Conservation (phyloP, 169 alveolate species). For the Plasmodium blacklocki region DNA sequence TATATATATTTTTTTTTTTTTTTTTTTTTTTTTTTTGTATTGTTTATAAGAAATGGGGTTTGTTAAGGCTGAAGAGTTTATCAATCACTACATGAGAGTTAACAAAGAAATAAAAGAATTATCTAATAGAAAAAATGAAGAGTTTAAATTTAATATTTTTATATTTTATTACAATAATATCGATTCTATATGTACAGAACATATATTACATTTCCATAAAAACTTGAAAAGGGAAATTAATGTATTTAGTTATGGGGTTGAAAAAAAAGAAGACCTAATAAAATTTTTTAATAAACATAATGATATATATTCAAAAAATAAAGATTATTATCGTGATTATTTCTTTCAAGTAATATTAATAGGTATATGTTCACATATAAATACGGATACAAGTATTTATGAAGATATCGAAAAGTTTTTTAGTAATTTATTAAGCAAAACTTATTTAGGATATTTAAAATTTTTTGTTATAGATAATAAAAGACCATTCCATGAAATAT, state of each 20-base stretch:
- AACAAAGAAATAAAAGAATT: slow-evolving; percentile 49
- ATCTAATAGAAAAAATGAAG: slow-evolving; percentile 50
- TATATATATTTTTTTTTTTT: background rate
- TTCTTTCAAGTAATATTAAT: slow-evolving; percentile 35
- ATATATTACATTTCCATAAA: slow-evolving; percentile 57
- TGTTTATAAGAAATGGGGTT: slow-evolving; percentile 32
- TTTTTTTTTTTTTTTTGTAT: background rate
- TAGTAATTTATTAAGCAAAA: slow-evolving; percentile 13
- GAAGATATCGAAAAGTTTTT: slow-evolving; percentile 23
- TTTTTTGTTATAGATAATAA: slow-evolving; percentile 63
- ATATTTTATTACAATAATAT: slow-evolving; percentile 38
- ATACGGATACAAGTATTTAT: slow-evolving; percentile 40
- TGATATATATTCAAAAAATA: slow-evolving; percentile 41
- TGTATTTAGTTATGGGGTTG: slow-evolving; percentile 44
- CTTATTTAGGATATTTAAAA: slow-evolving; percentile 33
- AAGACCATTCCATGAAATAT: slow-evolving; percentile 52
- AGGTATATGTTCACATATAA: slow-evolving; percentile 55
- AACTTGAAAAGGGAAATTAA: slow-evolving; percentile 43
- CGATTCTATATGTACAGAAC: slow-evolving; percentile 67
- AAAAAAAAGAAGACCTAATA: slow-evolving; percentile 41
- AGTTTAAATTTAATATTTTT: slow-evolving; percentile 46
- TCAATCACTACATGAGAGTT: slow-evolving; percentile 65
- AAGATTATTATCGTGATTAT: slow-evolving; percentile 50
- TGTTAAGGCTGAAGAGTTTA: slow-evolving; percentile 58
- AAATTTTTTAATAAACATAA: slow-evolving; percentile 44